Conservation (phyloP, 2,329 filamentous ascomycete genomes). For the Sphaerulina musiva region DNA sequence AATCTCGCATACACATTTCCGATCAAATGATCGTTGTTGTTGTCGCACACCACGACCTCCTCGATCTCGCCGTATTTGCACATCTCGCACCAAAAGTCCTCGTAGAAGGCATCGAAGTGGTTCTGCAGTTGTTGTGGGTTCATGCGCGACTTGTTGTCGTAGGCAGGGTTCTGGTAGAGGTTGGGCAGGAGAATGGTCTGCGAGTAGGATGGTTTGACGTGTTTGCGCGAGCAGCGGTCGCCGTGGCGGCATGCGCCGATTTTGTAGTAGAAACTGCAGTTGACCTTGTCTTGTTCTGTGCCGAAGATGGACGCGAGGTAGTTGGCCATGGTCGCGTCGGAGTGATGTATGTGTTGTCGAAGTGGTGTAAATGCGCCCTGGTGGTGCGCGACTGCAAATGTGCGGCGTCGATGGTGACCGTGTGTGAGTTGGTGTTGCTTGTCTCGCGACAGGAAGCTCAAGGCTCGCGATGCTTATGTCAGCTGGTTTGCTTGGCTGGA, state of each 20-base stretch:
- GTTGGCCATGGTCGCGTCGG: conserved; percentile 21
- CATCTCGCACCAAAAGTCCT: conserved; percentile 99
- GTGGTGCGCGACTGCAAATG: too few species aligned
- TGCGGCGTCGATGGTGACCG: too few species aligned
- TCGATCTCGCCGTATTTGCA: conserved; percentile 98
- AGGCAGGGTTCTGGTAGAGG: conserved; percentile 97
- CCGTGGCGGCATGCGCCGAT: conserved; percentile 98
- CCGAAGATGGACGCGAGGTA: conserved; percentile 94
- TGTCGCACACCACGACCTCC: conserved; percentile 97
- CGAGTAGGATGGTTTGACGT: conserved; percentile 97
- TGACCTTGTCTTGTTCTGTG: conserved; percentile 97
- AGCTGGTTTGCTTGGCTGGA: too few species aligned
- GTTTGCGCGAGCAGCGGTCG: conserved; percentile 95
- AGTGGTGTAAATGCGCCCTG: too few species aligned
- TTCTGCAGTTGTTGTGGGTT: conserved; percentile 93
- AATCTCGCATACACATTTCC: conserved; percentile 99
- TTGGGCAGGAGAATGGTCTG: conserved; percentile 98
- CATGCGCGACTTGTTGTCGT: conserved; percentile 76
- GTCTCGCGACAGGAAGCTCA: too few species aligned
- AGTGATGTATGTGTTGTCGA: too few species aligned
- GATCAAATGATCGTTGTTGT: conserved; percentile 98
- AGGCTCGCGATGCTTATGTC: too few species aligned
- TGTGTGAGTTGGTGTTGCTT: too few species aligned
- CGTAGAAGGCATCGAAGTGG: conserved; percentile 99
- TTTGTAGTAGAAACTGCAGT: conserved; percentile 99